Evolutionary conservation across 257 asterid species (phyloP).

Genomic region (Jasminum sambac): DNA sequence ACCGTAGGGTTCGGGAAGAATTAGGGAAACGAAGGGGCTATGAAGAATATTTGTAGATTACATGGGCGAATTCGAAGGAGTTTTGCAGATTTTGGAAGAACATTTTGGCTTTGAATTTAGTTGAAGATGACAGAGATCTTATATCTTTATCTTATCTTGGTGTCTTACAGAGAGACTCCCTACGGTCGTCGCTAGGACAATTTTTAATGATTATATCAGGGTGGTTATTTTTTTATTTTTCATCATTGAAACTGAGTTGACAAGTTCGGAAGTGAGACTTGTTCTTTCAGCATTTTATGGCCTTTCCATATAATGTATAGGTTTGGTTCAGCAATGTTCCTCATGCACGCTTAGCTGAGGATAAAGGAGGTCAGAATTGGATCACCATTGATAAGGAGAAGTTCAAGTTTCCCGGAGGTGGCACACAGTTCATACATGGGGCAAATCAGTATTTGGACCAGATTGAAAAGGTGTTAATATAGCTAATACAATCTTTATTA

Average conservation of each 20-base stretch:
- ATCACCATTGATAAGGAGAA: slow-evolving; percentile 70
- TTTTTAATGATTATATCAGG: not conserved
- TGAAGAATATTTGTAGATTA: no score
- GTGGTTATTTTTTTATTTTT: not conserved
- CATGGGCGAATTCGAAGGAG: no score
- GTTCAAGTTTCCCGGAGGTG: slow-evolving; percentile 99
- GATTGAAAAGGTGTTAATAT: slow-evolving; percentile 65
- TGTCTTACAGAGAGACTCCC: no score
- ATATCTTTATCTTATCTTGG: no score
- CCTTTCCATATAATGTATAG: slow-evolving; percentile 36
- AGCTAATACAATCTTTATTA: slow-evolving; percentile 3
- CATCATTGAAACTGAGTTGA: not conserved
- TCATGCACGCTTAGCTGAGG: slow-evolving; percentile 91
- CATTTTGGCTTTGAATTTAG: no score
- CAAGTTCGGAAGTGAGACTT: slow-evolving; percentile 11
- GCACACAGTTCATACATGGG: slow-evolving; percentile 98
- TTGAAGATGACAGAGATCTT: no score
- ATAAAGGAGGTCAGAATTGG: slow-evolving; percentile 99
- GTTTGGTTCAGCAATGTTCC: slow-evolving; percentile 99
- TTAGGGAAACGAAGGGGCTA: no score
- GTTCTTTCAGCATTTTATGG: slow-evolving; percentile 3
- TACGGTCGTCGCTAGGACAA: no score
- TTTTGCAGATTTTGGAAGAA: no score
- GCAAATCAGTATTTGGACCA: slow-evolving; percentile 92
- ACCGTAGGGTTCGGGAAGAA: no score